These are phyloP conservation scores for Claviceps arundinis DNA, from an alignment of 2,329 filamentous ascomycete genomes.

Conservation along the genomic window DNA sequence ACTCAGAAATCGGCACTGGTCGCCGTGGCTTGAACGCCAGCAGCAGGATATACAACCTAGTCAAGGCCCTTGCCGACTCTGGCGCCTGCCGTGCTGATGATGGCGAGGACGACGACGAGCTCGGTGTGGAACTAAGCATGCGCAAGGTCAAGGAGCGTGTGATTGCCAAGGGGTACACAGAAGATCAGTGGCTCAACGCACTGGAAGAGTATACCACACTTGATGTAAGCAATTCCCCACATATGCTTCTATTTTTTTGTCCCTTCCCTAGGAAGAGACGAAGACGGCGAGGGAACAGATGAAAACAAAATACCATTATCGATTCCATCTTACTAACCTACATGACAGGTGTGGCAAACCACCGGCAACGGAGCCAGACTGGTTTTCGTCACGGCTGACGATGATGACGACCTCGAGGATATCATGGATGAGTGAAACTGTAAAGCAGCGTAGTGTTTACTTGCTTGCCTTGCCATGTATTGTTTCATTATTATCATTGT, in stretches of 20 bases:
- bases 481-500: not conserved
- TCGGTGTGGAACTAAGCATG: conserved; percentile 63
- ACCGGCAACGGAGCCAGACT: conserved; percentile 56
- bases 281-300: no score
- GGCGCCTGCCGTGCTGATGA: conserved; percentile 72
- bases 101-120: conserved; percentile 36
- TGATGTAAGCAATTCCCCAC: conserved; percentile 55
- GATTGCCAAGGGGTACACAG: conserved; percentile 90
- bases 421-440: conserved; percentile 28
- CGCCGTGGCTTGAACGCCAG: conserved; percentile 64
- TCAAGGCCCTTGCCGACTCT: conserved; percentile 74
- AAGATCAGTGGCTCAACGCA: conserved; percentile 77
- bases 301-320: not conserved
- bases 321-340: conserved; percentile 21
- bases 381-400: conserved; percentile 52
- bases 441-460: not conserved
- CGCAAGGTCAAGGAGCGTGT: conserved; percentile 82
- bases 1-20: conserved; percentile 49
- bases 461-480: conserved; percentile 6
- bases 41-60: conserved; percentile 88
- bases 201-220: conserved; percentile 80
- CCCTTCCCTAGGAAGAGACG: not conserved
- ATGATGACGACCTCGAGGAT: conserved; percentile 36
- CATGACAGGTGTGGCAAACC: conserved; percentile 61
- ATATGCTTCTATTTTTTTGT: not conserved